Evolutionary conservation across 768 basidiomycete genomes (phyloP), one percentile per base, ranked within the genome.

Genomic region (Pleurotus tuoliensis): DNA sequence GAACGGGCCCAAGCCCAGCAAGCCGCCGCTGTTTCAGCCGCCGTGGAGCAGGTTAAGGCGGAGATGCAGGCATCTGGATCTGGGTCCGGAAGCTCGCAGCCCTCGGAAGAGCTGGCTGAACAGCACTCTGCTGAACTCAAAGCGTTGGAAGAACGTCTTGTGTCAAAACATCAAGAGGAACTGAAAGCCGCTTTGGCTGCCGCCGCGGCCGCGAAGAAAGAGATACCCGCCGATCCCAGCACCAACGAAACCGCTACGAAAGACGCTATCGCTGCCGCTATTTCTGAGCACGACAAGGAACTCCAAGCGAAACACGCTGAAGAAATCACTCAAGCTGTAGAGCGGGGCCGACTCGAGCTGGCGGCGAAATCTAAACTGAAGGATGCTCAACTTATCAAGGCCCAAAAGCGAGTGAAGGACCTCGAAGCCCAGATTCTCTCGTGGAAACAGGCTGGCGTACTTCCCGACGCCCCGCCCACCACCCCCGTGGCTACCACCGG

Each of bases 301-400:
- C 58, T 78, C 3, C 72, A 80, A 65, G 69, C 73, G 9, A 74
- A 71, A 40, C 82, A 82, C 20, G 72, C 75, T 5, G 75, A 81
- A 20, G 87, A 87, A 51, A 80, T 90, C 34, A 76, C 76, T 2
- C 74, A 80, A 5, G 90, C 90, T 1, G 76, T 87, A 5, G 90
- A 92, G 49, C 73, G 81, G 2, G 90, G 90, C 2, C 76, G 89
- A 47, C 73, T 80, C 73, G 90, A 92, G 60, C 75, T 79, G 50
- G 72, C 63, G 1, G 74, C 82, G 20, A 88, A 87, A 71, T 66
- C 71, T 34, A 88, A 86, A 66, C 61, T 92, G 43, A 91, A 90
- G 70, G 90, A 92, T 61, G 71, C 74, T 1, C 87, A 87, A 61
- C 71, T 91, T n/a, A 75, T 83, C 27, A 80, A 75, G 50, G 73